These are phyloP conservation scores for Lachnellula suecica DNA, from an alignment of 2,329 filamentous ascomycete genomes.

Conservation along the genomic window DNA sequence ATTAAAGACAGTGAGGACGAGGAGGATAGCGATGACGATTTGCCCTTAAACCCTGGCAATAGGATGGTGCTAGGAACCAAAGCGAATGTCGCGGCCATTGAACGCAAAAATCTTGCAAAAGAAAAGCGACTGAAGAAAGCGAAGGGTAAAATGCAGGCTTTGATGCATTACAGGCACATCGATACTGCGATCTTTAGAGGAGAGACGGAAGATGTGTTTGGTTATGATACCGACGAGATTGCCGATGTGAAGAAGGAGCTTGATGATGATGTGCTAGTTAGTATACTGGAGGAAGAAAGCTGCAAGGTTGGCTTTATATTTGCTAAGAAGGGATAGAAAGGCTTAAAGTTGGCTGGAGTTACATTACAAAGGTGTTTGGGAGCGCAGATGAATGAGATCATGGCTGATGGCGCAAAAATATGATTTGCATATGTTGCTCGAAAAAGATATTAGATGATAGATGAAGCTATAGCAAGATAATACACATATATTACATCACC, in stretches of 20 bases:
- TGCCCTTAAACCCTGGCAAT: slow-evolving; percentile 20
- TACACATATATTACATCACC: too few relatives aligned
- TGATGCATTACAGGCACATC: slow-evolving; percentile 56
- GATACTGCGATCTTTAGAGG: slow-evolving; percentile 40
- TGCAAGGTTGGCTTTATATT: slow-evolving; percentile 48
- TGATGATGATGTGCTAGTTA: slow-evolving; percentile 49
- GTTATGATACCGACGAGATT: slow-evolving; percentile 33
- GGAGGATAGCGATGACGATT: slow-evolving; percentile 33
- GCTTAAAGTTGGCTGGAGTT: slow-evolving; percentile 5
- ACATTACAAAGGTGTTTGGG: slow-evolving; percentile 16
- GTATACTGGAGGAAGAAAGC: slow-evolving; percentile 43
- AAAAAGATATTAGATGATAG: not conserved
- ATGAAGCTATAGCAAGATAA: not conserved
- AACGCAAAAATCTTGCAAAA: slow-evolving; percentile 37
- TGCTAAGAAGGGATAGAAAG: slow-evolving; percentile 35
- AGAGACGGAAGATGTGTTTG: slow-evolving; percentile 32
- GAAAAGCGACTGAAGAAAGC: slow-evolving; percentile 31
- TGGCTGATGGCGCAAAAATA: not conserved
- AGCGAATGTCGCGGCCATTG: slow-evolving; percentile 45
- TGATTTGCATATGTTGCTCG: not conserved
- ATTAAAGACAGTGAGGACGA: slow-evolving; percentile 15
- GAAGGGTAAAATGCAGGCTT: slow-evolving; percentile 42
- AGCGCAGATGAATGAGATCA: not conserved
- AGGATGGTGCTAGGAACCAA: slow-evolving; percentile 39
- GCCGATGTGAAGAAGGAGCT: slow-evolving; percentile 35